Conservation (phyloP, 139 green algal species). For the Chlorella sp. region DNA sequence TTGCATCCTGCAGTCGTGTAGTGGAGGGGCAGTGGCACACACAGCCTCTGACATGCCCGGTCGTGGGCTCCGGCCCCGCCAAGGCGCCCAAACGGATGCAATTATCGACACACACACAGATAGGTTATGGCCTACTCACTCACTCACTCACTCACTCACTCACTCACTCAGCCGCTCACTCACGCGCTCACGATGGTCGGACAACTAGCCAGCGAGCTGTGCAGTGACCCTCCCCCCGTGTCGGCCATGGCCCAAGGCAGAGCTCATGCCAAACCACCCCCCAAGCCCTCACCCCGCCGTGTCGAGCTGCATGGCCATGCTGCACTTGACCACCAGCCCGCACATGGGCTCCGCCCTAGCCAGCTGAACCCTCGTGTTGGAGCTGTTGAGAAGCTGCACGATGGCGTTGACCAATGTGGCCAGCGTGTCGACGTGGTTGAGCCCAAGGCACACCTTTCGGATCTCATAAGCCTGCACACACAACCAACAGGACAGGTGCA, state of each 20-base stretch:
- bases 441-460: background rate
- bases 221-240: no score
- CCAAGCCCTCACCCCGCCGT: background rate
- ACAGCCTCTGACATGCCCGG: background rate
- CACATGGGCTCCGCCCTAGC: constrained; percentile 3
- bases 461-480: constrained; percentile 10
- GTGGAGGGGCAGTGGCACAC: background rate
- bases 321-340: constrained; percentile 3
- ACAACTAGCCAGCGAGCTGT: no score
- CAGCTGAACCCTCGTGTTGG: constrained; percentile 1
- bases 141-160: no score
- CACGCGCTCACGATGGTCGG: no score
- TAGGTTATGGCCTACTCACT: no score
- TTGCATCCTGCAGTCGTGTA: no score
- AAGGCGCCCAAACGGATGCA: no score
- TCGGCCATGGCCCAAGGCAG: no score
- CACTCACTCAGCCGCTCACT: no score
- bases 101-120: no score
- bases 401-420: background rate
- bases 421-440: constrained; percentile 3
- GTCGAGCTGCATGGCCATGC: background rate
- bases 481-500: no score
- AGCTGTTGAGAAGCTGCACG: constrained; percentile 4
- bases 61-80: no score
- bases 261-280: background rate